Conservation (phyloP, 2,329 filamentous ascomycete genomes). For the Aspergillus melleus region DNA sequence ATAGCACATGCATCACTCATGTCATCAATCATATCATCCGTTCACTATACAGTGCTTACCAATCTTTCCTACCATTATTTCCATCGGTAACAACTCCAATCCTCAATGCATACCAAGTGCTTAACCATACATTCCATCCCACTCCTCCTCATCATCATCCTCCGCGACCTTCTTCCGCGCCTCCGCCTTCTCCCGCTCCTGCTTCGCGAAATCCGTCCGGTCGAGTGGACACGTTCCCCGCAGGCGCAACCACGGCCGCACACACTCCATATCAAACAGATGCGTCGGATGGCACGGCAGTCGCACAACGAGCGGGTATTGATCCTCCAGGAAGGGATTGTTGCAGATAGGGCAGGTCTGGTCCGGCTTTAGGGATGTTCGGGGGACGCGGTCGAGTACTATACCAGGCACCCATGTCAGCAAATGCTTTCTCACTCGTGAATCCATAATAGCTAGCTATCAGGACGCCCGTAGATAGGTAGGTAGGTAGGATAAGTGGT, state of each 20-base stretch:
- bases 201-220: slow-evolving; percentile 59
- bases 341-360: slow-evolving; percentile 62
- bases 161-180: slow-evolving; percentile 47
- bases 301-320: slow-evolving; percentile 63
- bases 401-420: not conserved
- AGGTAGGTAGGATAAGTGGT: too few species aligned
- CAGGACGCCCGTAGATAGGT: too few species aligned
- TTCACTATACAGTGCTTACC: not conserved
- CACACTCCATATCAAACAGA: slow-evolving; percentile 65
- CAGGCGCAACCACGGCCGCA: slow-evolving; percentile 63
- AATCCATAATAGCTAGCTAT: not conserved
- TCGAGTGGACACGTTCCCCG: slow-evolving; percentile 65
- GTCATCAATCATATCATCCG: not conserved
- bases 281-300: slow-evolving; percentile 63
- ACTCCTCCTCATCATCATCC: slow-evolving; percentile 48
- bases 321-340: slow-evolving; percentile 61
- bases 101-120: not conserved
- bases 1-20: not conserved
- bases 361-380: slow-evolving; percentile 52
- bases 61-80: not conserved
- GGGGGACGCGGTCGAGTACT: slow-evolving; percentile 61
- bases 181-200: slow-evolving; percentile 52
- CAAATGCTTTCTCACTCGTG: not conserved
- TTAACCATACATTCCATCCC: slow-evolving; percentile 51
- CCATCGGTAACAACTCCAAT: not conserved